Evolutionary conservation across 805 yeast genomes (phyloP).

Genomic region (Candida tibetensis): DNA sequence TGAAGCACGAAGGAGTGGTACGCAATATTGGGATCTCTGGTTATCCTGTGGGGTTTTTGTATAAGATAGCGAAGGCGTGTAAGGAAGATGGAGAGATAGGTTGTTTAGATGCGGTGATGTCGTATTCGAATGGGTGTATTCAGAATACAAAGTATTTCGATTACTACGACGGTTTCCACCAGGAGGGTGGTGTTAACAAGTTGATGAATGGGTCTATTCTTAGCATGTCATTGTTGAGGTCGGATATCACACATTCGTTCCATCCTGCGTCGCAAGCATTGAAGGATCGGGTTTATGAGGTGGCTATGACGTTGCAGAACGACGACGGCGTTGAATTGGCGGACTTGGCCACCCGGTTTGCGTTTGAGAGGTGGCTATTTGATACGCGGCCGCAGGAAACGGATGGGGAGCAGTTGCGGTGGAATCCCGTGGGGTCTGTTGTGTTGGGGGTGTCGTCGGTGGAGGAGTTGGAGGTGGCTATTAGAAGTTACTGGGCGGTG

Average conservation of each 20-base stretch:
- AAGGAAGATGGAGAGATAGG: slow-evolving; percentile 46
- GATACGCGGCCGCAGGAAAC: slow-evolving; percentile 14
- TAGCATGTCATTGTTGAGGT: slow-evolving; percentile 80
- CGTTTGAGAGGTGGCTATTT: slow-evolving; percentile 58
- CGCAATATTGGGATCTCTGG: slow-evolving; percentile 78
- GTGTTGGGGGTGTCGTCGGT: slow-evolving; percentile 75
- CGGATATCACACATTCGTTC: slow-evolving; percentile 64
- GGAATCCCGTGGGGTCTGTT: slow-evolving; percentile 46
- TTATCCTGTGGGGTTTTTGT: slow-evolving; percentile 73
- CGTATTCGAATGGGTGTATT: slow-evolving; percentile 78
- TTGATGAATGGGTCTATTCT: slow-evolving; percentile 83
- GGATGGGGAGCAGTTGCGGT: slow-evolving; percentile 12
- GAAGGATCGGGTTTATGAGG: slow-evolving; percentile 47
- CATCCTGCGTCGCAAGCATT: slow-evolving; percentile 75
- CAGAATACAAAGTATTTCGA: slow-evolving; percentile 62
- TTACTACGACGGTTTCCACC: slow-evolving; percentile 47
- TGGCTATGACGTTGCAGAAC: slow-evolving; percentile 38
- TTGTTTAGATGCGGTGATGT: slow-evolving; percentile 68
- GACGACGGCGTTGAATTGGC: slow-evolving; percentile 62
- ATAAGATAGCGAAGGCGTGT: slow-evolving; percentile 45
- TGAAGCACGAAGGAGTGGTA: slow-evolving; percentile 65
- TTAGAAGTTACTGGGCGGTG: slow-evolving; percentile 53
- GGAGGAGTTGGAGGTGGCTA: slow-evolving; percentile 62
- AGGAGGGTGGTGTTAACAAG: slow-evolving; percentile 52
- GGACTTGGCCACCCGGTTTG: slow-evolving; percentile 75